These are phyloP conservation scores for Pythium apleroticum DNA, from an alignment of 352 stramenopile genomes.

Conservation along the genomic window DNA sequence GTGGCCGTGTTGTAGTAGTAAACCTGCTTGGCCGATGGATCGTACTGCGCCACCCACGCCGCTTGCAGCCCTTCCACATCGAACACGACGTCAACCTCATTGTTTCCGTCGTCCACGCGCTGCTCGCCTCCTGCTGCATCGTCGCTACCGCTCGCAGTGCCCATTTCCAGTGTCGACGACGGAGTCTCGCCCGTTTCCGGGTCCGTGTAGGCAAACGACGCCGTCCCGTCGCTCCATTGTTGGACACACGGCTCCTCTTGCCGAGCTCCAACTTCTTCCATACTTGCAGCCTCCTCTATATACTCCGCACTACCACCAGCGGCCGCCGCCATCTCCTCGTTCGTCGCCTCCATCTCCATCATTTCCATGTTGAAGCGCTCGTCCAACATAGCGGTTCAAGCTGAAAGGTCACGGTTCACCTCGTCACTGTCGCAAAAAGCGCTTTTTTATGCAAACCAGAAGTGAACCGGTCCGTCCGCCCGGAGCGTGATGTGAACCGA, in stretches of 20 bases:
- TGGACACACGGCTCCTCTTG: background rate
- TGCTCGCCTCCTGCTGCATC: background rate
- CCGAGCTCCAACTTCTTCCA: background rate
- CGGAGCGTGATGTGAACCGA: constrained; percentile 14
- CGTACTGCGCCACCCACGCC: constrained; percentile 55
- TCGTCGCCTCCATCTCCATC: constrained; percentile 1
- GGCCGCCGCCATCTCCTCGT: background rate
- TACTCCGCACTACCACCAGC: background rate
- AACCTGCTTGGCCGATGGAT: constrained; percentile 29
- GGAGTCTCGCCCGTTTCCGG: constrained; percentile 24
- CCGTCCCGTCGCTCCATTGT: constrained; percentile 9
- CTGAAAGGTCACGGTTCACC: constrained; percentile 27
- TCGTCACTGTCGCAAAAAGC: background rate
- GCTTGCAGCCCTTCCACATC: background rate
- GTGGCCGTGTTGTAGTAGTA: constrained; percentile 61
- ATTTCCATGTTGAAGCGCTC: constrained; percentile 9
- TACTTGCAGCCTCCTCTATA: background rate
- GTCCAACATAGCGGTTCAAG: background rate
- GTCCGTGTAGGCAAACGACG: constrained; percentile 28
- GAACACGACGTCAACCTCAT: background rate
- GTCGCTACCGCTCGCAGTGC: background rate
- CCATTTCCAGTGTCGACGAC: constrained; percentile 30
- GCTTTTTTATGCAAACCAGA: background rate
- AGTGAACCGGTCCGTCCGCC: constrained; percentile 8
- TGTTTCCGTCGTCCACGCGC: background rate